phyloP scores from a whole-genome alignment of 495 filamentous ascomycete genomes.

The Aspergillus conjunctus region DNA sequence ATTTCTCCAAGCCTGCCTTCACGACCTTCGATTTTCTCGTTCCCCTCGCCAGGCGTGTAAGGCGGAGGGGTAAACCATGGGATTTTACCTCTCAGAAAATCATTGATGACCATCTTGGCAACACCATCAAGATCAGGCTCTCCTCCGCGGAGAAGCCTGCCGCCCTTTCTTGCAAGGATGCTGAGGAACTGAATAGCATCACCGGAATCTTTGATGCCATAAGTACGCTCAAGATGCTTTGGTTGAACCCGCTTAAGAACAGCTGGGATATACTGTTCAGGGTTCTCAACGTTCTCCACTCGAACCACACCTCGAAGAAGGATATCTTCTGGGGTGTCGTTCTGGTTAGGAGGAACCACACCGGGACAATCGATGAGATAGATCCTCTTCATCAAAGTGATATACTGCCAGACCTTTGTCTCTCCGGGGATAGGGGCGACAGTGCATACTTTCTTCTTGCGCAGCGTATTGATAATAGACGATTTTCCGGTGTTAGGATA shows the following conservation, averaged over 20 bases:
- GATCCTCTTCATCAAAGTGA: slow-evolving; percentile 95
- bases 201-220: slow-evolving; percentile 70
- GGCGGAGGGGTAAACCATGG: slow-evolving; percentile 94
- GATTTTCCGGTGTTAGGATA: slow-evolving; percentile 91
- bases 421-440: slow-evolving; percentile 93
- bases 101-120: slow-evolving; percentile 93
- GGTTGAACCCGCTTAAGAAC: slow-evolving; percentile 77
- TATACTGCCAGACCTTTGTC: slow-evolving; percentile 97
- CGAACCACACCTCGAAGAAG: slow-evolving; percentile 90
- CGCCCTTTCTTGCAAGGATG: slow-evolving; percentile 82
- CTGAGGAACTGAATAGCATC: slow-evolving; percentile 83
- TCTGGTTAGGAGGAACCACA: slow-evolving; percentile 83
- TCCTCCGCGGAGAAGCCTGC: slow-evolving; percentile 81
- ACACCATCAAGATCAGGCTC: slow-evolving; percentile 92
- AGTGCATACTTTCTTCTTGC: slow-evolving; percentile 88
- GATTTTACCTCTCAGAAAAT: slow-evolving; percentile 91
- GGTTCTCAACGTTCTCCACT: slow-evolving; percentile 93
- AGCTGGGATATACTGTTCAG: slow-evolving; percentile 90
- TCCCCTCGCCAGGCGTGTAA: slow-evolving; percentile 52
- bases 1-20: slow-evolving; percentile 66
- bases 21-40: slow-evolving; percentile 58
- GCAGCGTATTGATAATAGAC: slow-evolving; percentile 88
- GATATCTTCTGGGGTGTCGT: slow-evolving; percentile 83
- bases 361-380: slow-evolving; percentile 97
- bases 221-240: slow-evolving; percentile 89